phyloP scores from a whole-genome alignment of 257 asterid genomes.

The Solanum corneliomulleri region DNA sequence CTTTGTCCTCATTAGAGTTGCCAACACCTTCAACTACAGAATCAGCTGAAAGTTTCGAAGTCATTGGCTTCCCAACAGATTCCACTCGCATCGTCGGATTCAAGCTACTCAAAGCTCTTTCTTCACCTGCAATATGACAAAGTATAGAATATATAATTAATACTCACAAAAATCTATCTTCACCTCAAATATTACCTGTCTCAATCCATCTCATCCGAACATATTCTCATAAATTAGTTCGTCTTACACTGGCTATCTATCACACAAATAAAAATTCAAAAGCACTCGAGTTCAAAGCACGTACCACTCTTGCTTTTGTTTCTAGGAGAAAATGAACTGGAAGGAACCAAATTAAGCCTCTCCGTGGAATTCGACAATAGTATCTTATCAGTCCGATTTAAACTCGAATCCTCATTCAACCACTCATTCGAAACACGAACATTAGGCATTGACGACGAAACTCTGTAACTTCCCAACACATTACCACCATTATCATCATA shows the following conservation, averaged over 20 bases:
- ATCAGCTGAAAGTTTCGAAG: conserved; percentile 52
- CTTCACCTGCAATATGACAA: background rate
- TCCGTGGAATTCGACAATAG: conserved; percentile 13
- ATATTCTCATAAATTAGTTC: background rate
- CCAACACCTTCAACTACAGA: conserved; percentile 51
- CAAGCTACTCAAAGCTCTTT: conserved; percentile 12
- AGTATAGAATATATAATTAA: background rate
- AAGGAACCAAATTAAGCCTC: conserved; percentile 24
- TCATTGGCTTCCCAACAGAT: conserved; percentile 49
- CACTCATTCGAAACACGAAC: conserved; percentile 18
- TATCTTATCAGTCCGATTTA: background rate
- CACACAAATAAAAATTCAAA: background rate
- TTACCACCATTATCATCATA: conserved; percentile 9
- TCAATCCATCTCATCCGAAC: background rate
- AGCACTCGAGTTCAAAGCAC: background rate
- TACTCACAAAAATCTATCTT: background rate
- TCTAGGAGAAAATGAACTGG: conserved; percentile 39
- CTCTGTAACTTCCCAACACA: conserved; percentile 19
- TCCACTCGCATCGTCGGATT: conserved; percentile 40
- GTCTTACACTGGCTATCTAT: background rate
- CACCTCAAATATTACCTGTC: background rate
- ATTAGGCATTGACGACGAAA: conserved; percentile 51
- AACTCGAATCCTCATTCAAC: conserved; percentile 19
- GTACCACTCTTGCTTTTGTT: conserved; percentile 41
- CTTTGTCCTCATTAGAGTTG: conserved; percentile 57